Base-by-base conservation (phyloP, 2,329 filamentous ascomycete genomes). In the Stachybotrys echinatus region DNA sequence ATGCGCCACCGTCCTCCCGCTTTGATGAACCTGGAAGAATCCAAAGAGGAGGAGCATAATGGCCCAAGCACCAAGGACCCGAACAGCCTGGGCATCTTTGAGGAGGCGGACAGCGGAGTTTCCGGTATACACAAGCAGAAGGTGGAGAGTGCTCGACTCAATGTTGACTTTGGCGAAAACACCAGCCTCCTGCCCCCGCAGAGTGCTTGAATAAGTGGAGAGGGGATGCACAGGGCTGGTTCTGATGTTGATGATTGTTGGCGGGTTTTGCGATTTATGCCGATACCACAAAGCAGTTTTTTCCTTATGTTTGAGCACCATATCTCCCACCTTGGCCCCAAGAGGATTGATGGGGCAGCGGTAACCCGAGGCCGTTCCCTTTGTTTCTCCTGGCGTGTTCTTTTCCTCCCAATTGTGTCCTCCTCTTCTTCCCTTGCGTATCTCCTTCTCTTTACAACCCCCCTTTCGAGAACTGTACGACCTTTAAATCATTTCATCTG, bases 1-100 rank as follows among this genome's bases (percentile, higher is more conserved):
- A 89, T 95, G 84, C 88, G 88, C 50, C 90, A 96, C 64, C 83
- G 94, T 5, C 94, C 94, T 2, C 94, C 92, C 23, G 91, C 90
- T 2, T 74, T 96, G 50, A 92, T 94, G 86, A 87, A 82, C 56
- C 70, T 84, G 4, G 81, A 84, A 47, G 68, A 70, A 48, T 55
- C 61, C 42, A 55, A 58, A 31, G 65, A 68, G 52, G 66, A 66
- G 45, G 61, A 61, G 18, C 50, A 61, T 22, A 53, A 56, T 19
- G 47, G 53, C 20, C 53, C 49, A 5, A 47, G 50, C 12, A 52
- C 55, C 49, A 62, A 62, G 48, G 57, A 59, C 42, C 44, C 59
- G 31, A 69, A 72, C 34, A 68, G 71, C 12, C 62, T 74, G n/a
- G 72, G 73, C 2, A 72, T 75, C 20, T 70, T 69, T 45, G 67